Percentiles rank a stretch among this genome's conserved stretches.
Evolutionary conservation across 495 filamentous ascomycete species (phyloP).

Genomic region (Xylaria curta): DNA sequence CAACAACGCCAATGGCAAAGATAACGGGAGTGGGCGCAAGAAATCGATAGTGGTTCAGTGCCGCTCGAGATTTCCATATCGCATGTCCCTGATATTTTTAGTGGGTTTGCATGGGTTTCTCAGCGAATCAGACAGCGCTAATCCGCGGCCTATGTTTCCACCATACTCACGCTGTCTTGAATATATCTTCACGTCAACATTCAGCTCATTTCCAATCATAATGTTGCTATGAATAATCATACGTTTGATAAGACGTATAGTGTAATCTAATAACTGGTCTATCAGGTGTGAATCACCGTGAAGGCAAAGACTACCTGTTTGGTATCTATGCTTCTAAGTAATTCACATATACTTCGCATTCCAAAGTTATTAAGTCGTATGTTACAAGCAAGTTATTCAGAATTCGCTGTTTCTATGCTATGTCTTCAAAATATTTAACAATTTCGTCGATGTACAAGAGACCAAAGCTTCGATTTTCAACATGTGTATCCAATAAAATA

Average conservation of each 20-base stretch:
- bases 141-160: too few relatives aligned
- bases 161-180: too few relatives aligned
- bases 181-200: too few relatives aligned
- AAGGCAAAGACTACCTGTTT: background rate
- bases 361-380: too few relatives aligned
- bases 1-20: background rate
- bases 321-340: background rate
- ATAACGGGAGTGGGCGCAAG: background rate
- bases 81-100: conserved; percentile 44
- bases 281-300: too few relatives aligned
- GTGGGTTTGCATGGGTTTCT: conserved; percentile 26
- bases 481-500: background rate
- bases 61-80: conserved; percentile 8
- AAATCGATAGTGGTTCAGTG: background rate
- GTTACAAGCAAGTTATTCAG: background rate
- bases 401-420: conserved; percentile 4
- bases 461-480: background rate
- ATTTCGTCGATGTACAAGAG: background rate
- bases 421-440: background rate
- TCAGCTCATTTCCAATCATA: too few relatives aligned
- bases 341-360: background rate
- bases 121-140: conserved; percentile 18
- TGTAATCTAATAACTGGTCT: too few relatives aligned
- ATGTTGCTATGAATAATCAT: too few relatives aligned
- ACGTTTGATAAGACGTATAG: too few relatives aligned